phyloP scores from a whole-genome alignment of 345 rosid genomes.

The Eucalyptus pauciflora region DNA sequence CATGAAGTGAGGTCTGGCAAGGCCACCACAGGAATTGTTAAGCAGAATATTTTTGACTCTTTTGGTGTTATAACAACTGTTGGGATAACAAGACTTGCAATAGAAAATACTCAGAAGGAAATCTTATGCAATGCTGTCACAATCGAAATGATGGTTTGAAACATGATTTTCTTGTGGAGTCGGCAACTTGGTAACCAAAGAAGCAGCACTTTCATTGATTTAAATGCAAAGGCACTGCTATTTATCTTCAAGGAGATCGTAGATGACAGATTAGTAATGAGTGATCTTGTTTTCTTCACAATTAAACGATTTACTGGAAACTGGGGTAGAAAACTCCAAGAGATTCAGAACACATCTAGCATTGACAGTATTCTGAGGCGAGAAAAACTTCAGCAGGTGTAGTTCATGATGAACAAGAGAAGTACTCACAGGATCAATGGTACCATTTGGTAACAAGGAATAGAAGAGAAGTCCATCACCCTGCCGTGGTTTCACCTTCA shows the following conservation, averaged over 20 bases:
- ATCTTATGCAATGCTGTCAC: background rate
- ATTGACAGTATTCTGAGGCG: background rate
- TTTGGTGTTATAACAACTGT: background rate
- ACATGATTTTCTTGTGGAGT: background rate
- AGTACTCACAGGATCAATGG: slow-evolving; percentile 39
- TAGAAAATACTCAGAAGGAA: background rate
- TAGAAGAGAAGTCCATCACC: slow-evolving; percentile 68
- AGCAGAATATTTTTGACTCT: background rate
- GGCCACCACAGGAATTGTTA: background rate
- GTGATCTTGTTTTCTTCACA: background rate
- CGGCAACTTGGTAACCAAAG: background rate
- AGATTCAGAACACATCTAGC: background rate
- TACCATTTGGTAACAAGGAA: slow-evolving; percentile 39
- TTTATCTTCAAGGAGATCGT: background rate
- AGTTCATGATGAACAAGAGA: background rate
- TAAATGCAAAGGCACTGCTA: background rate
- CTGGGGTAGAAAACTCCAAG: background rate
- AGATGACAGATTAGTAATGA: background rate
- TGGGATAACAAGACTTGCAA: background rate
- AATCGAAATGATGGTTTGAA: background rate
- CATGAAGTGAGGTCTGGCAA: slow-evolving; percentile 76
- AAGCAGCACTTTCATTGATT: background rate
- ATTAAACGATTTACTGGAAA: background rate
- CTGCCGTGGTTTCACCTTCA: slow-evolving; percentile 44
- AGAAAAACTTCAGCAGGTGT: background rate